Evolutionary conservation across 768 basidiomycete species (phyloP).

Genomic region (Dacryopinax spathularia): DNA sequence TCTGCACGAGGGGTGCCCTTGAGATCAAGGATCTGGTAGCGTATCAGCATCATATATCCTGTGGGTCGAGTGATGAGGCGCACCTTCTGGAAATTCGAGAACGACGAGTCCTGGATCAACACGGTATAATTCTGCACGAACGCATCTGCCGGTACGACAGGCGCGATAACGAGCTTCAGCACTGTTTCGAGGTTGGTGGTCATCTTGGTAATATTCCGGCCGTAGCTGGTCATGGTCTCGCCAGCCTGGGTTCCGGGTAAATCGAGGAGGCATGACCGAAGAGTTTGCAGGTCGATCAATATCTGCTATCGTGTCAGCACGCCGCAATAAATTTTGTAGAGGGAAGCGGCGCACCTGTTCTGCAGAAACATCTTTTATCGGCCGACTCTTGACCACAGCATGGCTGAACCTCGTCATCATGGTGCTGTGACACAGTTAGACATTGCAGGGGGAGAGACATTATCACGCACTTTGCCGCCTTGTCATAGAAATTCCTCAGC

Average conservation of each 20-base stretch:
- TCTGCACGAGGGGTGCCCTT: constrained; percentile 79
- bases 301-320: constrained; percentile 34
- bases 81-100: constrained; percentile 97
- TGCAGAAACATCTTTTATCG: constrained; percentile 82
- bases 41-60: neutral
- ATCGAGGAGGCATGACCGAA: constrained; percentile 70
- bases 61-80: constrained; percentile 5
- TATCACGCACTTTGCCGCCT: constrained; percentile 60
- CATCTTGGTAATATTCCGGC: constrained; percentile 64
- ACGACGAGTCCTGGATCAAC: constrained; percentile 85
- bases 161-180: constrained; percentile 89
- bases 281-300: constrained; percentile 74
- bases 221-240: constrained; percentile 42
- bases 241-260: constrained; percentile 48
- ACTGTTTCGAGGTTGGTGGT: constrained; percentile 76
- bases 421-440: constrained; percentile 35
- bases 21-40: constrained; percentile 71
- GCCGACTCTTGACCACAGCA: constrained; percentile 76
- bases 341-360: constrained; percentile 55
- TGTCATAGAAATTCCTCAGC: constrained; percentile 82
- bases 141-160: constrained; percentile 80
- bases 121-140: constrained; percentile 94
- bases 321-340: neutral
- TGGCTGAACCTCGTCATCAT: constrained; percentile 80
- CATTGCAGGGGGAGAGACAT: neutral